Conservation (phyloP, 768 basidiomycete genomes). For the Leccinum olivaceopallidum region DNA sequence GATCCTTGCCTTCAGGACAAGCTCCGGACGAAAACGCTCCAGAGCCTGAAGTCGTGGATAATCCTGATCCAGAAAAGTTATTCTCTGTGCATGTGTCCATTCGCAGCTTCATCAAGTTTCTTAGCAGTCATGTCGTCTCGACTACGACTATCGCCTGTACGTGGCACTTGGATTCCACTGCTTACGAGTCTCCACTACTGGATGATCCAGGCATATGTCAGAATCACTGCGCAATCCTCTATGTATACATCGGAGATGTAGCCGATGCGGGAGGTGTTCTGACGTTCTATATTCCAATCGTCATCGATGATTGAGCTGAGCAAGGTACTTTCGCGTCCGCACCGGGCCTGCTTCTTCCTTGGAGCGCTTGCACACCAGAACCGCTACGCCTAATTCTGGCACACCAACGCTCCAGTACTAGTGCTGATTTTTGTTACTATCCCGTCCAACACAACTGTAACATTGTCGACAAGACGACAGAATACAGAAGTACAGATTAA, state of each 20-base stretch:
- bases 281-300: conserved; percentile 85
- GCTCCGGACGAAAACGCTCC: conserved; percentile 33
- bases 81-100: conserved; percentile 70
- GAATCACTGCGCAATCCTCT: conserved; percentile 81
- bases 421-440: neutral
- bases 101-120: conserved; percentile 77
- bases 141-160: conserved; percentile 83
- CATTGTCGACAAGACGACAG: neutral
- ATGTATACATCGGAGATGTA: conserved; percentile 84
- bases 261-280: conserved; percentile 80
- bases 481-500: conserved; percentile 3
- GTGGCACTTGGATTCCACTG: conserved; percentile 27
- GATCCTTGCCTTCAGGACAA: conserved; percentile 18
- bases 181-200: neutral
- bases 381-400: neutral
- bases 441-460: neutral
- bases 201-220: conserved; percentile 67
- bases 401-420: too few relatives aligned
- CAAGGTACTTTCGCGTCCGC: neutral
- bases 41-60: conserved; percentile 37
- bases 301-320: conserved; percentile 53
- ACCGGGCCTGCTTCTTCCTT: neutral
- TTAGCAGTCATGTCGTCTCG: conserved; percentile 77
- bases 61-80: conserved; percentile 54
- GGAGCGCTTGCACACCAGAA: neutral